Evolutionary conservation across 441 rosid genomes (phyloP).

Genomic region (Gossypium schwendimanii): DNA sequence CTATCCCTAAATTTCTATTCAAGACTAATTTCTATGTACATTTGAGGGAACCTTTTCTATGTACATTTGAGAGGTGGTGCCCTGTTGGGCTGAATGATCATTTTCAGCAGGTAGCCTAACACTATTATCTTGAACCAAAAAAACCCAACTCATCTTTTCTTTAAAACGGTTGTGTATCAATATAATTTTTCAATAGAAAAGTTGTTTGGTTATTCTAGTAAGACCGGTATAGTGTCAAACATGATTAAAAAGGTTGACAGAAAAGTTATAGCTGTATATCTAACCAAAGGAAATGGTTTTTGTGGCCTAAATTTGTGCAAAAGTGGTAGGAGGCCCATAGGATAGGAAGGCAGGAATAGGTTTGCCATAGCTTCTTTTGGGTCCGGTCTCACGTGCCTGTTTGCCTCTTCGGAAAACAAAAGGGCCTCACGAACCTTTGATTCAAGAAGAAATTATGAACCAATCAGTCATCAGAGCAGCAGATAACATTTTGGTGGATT

Average conservation of each 20-base stretch:
- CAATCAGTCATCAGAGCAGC: background rate
- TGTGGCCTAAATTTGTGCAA: background rate
- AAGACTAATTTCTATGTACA: background rate
- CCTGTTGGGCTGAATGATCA: background rate
- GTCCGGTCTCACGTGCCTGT: constrained; percentile 12
- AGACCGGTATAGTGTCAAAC: background rate
- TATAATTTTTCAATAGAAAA: background rate
- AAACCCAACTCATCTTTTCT: background rate
- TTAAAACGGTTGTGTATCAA: background rate
- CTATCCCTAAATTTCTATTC: background rate
- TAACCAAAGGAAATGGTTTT: background rate
- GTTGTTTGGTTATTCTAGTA: background rate
- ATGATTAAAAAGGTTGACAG: background rate
- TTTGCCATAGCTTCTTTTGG: background rate
- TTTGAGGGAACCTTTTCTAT: background rate
- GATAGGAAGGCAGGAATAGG: background rate
- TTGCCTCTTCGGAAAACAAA: constrained; percentile 18
- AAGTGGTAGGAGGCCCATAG: background rate
- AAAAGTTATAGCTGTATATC: background rate
- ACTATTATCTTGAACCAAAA: background rate
- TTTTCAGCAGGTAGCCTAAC: background rate
- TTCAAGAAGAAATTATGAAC: background rate
- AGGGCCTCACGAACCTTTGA: constrained; percentile 14
- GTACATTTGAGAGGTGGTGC: background rate
- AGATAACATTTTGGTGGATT: constrained; percentile 4